phyloP scores from a whole-genome alignment of 139 green algal species.

The Chlamydomonas sphaeroides region DNA sequence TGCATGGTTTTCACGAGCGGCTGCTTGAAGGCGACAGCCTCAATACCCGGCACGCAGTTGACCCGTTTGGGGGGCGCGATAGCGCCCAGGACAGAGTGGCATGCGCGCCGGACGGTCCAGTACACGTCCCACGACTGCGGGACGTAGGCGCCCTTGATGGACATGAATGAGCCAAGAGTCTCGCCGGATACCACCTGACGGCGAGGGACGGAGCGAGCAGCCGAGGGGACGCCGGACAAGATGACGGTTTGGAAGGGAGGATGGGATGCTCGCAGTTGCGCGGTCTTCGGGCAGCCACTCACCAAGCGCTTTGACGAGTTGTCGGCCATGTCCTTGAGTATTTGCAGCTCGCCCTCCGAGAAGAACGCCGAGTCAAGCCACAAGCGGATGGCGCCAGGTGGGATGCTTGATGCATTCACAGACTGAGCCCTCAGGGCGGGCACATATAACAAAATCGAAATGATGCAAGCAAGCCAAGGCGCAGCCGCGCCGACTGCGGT shows the following conservation, averaged over 20 bases:
- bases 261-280: too few species aligned
- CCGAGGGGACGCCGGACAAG: too few species aligned
- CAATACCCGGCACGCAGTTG: slow-evolving; percentile 68
- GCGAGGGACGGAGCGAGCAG: too few species aligned
- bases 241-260: too few species aligned
- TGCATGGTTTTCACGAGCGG: slow-evolving; percentile 61
- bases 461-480: too few species aligned
- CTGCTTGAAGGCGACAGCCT: slow-evolving; percentile 64
- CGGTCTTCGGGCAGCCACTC: neutral
- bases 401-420: too few species aligned
- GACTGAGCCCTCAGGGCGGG: too few species aligned
- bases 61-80: slow-evolving; percentile 50
- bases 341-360: slow-evolving; percentile 1
- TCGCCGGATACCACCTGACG: slow-evolving; percentile 8
- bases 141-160: slow-evolving; percentile 41
- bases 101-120: slow-evolving; percentile 46
- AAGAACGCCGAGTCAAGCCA: slow-evolving; percentile 38
- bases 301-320: slow-evolving; percentile 7
- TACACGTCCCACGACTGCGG: slow-evolving; percentile 60
- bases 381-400: neutral
- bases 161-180: neutral
- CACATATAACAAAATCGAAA: too few species aligned
- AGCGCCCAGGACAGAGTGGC: slow-evolving; percentile 28
- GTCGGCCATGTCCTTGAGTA: slow-evolving; percentile 4
- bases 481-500: too few species aligned